Evolutionary conservation across 306 rosid genomes (phyloP), one percentile per base, ranked within the genome.

Genomic region (Mucuna pruriens): DNA sequence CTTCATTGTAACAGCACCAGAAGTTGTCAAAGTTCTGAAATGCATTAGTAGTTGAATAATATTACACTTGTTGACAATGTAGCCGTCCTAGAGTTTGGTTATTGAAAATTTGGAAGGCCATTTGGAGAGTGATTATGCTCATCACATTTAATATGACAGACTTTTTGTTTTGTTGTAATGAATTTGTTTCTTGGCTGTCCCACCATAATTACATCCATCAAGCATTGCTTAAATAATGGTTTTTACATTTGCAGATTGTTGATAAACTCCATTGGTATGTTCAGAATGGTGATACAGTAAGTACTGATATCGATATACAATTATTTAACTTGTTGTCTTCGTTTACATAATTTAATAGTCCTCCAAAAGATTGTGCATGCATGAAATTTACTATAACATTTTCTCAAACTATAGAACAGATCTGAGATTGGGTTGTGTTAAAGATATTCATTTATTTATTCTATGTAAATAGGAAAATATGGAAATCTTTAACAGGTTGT

Each of bases 201-300:
- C 62, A 33, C 75, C 23, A 49, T 67, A 58, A 16, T 76, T 40
- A 49, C 75, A 79, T 52, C 52, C 74, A 68, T 57, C 65, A 84
- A 80, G 54, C 57, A 71, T 67, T 60, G 34, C 76, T 89, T 68
- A 85, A 63, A 67, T 55, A 46, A 7, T 85, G 46, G 38, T 61
- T 84, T 61, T 79, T 77, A 46, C 19, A 22, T 81, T 12, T 88
- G 90, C 97, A 95, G 99, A 91, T 95, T 84, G 93, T 89, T 70
- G 89, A 89, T 71, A 93, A 78, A 85, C 92, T 93, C 61, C 97
- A 89, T 66, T 89, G 93, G 86, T 93, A 93, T 80, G 90, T 80
- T 67, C 83, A 88, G 84, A 82, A 83, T 81, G 96, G 87, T 57
- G 97, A 95, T 85, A 93, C 66, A 81, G 99, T 93, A 88, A 82